phyloP scores from a whole-genome alignment of 495 filamentous ascomycete genomes.

The Thozetella sp. region DNA sequence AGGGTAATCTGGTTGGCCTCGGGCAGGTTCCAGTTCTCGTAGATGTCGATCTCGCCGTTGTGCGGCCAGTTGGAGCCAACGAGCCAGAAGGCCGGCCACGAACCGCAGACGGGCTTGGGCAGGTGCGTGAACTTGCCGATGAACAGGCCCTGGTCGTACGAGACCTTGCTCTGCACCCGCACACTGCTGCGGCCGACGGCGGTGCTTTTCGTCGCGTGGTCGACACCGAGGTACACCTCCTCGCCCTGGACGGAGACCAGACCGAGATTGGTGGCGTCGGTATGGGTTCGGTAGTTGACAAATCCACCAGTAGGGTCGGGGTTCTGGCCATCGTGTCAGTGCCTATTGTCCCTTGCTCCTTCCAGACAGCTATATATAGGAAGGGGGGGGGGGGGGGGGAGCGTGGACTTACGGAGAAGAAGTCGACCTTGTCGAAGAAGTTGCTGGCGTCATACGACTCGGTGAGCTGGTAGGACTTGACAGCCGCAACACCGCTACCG shows the following conservation, averaged over 20 bases:
- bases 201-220: slow-evolving; percentile 22
- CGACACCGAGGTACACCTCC: slow-evolving; percentile 51
- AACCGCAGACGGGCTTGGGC: slow-evolving; percentile 65
- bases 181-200: slow-evolving; percentile 62
- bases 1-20: slow-evolving; percentile 67
- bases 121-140: slow-evolving; percentile 74
- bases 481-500: slow-evolving; percentile 27
- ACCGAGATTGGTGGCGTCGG: slow-evolving; percentile 49
- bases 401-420: slow-evolving; percentile 35
- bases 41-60: slow-evolving; percentile 86
- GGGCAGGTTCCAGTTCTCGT: slow-evolving; percentile 77
- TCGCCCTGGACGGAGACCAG: slow-evolving; percentile 53
- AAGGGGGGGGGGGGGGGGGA: no score
- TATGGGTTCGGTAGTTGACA: slow-evolving; percentile 61
- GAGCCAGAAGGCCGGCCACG: slow-evolving; percentile 69
- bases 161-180: slow-evolving; percentile 65
- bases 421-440: slow-evolving; percentile 56
- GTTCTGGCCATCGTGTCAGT: slow-evolving; percentile 17
- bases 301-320: slow-evolving; percentile 67
- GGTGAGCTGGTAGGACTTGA: slow-evolving; percentile 34
- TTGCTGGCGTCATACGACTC: slow-evolving; percentile 47
- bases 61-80: slow-evolving; percentile 74
- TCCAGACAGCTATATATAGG: neutral
- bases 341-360: no score
- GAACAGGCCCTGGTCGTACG: slow-evolving; percentile 69